phyloP scores from a whole-genome alignment of 2,329 filamentous ascomycete species.

The Colletotrichum sp. region DNA sequence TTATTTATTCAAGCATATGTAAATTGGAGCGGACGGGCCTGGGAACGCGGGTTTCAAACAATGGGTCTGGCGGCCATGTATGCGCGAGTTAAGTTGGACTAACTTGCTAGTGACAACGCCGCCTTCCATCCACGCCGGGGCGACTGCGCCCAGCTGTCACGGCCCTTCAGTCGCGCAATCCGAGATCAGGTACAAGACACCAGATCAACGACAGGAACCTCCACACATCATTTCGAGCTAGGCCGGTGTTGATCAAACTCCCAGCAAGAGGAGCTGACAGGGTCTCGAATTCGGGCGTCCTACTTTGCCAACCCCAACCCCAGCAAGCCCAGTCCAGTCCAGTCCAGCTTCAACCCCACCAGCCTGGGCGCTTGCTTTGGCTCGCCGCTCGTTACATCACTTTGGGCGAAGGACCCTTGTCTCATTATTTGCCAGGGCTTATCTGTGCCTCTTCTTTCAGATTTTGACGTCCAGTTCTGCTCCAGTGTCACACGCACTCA shows the following conservation, averaged over 20 bases:
- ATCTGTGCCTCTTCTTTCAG: conserved; percentile 15
- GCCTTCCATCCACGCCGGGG: background rate
- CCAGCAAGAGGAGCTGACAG: conserved; percentile 3
- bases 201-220: conserved; percentile 12
- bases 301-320: conserved; percentile 14
- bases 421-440: conserved; percentile 10
- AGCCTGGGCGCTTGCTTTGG: conserved; percentile 14
- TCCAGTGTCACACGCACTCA: background rate
- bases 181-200: conserved; percentile 1
- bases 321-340: background rate
- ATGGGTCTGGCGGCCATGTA: background rate
- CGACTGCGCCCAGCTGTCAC: conserved; percentile 4
- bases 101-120: conserved; percentile 1
- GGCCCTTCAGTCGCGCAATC: background rate
- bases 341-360: conserved; percentile 3
- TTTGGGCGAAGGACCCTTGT: conserved; percentile 14
- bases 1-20: background rate
- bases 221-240: conserved; percentile 13
- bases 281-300: background rate
- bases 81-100: background rate
- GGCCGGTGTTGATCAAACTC: conserved; percentile 14
- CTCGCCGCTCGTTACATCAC: conserved; percentile 16
- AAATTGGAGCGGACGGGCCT: background rate
- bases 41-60: conserved; percentile 9
- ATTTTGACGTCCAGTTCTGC: conserved; percentile 5